A percentile compares a stretch with the other conserved stretches of the same genome.
These are phyloP conservation scores for Przewalskia tangutica DNA, from an alignment of 257 asterid species.

Conservation along the genomic window DNA sequence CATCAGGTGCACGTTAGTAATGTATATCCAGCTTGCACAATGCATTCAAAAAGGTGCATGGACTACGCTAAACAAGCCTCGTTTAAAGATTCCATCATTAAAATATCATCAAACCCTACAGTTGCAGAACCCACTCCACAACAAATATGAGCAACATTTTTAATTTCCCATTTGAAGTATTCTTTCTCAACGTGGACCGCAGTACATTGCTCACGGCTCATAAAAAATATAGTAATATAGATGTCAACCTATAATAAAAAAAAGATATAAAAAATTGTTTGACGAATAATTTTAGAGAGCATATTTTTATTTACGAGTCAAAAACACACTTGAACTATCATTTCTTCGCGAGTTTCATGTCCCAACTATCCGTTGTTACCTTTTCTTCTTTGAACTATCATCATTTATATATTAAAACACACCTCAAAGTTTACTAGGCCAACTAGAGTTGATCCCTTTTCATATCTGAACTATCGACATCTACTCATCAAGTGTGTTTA, in stretches of 20 bases:
- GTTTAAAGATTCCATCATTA: background rate
- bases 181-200: constrained; percentile 14
- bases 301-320: constrained; percentile 6
- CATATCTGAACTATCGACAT: background rate
- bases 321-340: too few species aligned
- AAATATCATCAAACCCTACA: background rate
- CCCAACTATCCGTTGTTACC: too few species aligned
- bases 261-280: background rate
- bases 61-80: background rate
- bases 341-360: too few species aligned
- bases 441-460: too few species aligned
- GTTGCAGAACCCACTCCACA: background rate
- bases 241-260: background rate
- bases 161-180: constrained; percentile 10
- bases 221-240: background rate
- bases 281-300: background rate
- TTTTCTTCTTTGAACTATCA: too few species aligned
- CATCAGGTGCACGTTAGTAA: constrained; percentile 39
- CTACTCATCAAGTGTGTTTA: background rate
- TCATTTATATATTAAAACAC: too few species aligned
- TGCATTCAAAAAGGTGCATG: constrained; percentile 2
- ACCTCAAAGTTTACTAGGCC: too few species aligned
- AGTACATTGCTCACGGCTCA: background rate
- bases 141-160: background rate
- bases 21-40: constrained; percentile 18